Evolutionary conservation across 257 asterid genomes (phyloP).

Genomic region (Primulina tabacum): DNA sequence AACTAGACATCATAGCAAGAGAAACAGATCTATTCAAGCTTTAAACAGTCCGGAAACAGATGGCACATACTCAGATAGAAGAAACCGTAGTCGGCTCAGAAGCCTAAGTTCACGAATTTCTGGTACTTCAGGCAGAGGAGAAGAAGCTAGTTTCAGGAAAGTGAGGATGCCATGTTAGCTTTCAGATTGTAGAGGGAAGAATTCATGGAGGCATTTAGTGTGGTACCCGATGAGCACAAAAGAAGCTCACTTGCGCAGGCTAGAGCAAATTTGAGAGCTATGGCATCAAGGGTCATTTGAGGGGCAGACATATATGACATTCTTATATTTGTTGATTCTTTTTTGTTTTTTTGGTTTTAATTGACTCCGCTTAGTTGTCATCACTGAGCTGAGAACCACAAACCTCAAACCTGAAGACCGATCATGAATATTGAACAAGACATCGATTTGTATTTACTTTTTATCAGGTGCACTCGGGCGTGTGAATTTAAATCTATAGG

Average conservation of each 20-base stretch:
- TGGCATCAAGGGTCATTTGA: constrained; percentile 70
- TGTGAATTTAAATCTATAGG: too few relatives aligned
- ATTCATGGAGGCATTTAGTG: constrained; percentile 57
- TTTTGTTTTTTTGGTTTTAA: too few relatives aligned
- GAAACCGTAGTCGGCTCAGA: constrained; percentile 28
- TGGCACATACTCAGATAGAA: constrained; percentile 30
- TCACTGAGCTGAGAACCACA: too few relatives aligned
- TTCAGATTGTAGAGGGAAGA: constrained; percentile 93
- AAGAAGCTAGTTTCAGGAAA: constrained; percentile 31
- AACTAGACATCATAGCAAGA: constrained; percentile 24
- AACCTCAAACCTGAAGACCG: too few relatives aligned
- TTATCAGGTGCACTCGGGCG: too few relatives aligned
- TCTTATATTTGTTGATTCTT: neutral
- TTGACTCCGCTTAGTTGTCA: too few relatives aligned
- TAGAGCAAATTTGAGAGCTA: constrained; percentile 84
- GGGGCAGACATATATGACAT: constrained; percentile 17
- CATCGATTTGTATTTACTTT: too few relatives aligned
- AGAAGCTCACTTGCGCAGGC: constrained; percentile 47
- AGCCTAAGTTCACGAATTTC: constrained; percentile 32
- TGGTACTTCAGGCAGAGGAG: constrained; percentile 24
- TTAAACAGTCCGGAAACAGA: constrained; percentile 48
- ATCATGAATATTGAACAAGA: too few relatives aligned
- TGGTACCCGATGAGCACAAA: constrained; percentile 27
- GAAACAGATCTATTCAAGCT: constrained; percentile 36
- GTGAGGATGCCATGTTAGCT: constrained; percentile 89